Evolutionary conservation across 177 flowering plant genomes (phyloP).

Genomic region (Telopea speciosissima): DNA sequence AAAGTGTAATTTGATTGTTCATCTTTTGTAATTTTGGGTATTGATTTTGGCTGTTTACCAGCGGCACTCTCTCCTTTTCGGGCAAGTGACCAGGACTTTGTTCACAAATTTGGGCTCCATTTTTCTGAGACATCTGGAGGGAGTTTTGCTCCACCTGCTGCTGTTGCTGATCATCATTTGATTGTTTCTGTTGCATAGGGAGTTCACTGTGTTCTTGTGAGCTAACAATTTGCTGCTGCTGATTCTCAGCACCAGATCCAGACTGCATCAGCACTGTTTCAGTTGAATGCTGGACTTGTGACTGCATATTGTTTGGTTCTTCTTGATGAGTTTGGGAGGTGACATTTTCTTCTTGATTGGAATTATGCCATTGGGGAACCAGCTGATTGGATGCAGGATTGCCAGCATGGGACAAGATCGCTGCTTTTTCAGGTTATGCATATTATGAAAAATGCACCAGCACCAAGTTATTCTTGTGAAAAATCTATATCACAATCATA

Average conservation of each 20-base stretch:
- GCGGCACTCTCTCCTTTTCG: slow-evolving; percentile 28
- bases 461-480: background rate
- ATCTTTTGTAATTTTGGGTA: slow-evolving; percentile 32
- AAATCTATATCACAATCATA: background rate
- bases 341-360: slow-evolving; percentile 34
- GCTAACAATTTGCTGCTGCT: slow-evolving; percentile 25
- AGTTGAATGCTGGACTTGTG: slow-evolving; percentile 31
- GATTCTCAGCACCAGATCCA: slow-evolving; percentile 33
- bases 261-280: slow-evolving; percentile 27
- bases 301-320: slow-evolving; percentile 23
- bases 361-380: slow-evolving; percentile 44
- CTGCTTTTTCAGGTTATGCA: background rate
- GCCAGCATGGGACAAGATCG: slow-evolving; percentile 44
- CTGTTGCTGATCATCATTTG: slow-evolving; percentile 27
- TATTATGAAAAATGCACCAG: background rate
- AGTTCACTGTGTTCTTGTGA: slow-evolving; percentile 25
- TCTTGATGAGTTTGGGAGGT: slow-evolving; percentile 30
- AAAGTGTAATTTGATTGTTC: slow-evolving; percentile 40
- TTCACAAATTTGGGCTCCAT: slow-evolving; percentile 34
- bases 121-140: slow-evolving; percentile 28
- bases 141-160: slow-evolving; percentile 27
- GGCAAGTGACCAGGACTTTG: slow-evolving; percentile 19
- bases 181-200: slow-evolving; percentile 24
- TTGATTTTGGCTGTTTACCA: slow-evolving; percentile 36
- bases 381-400: slow-evolving; percentile 34